These are phyloP conservation scores for Cenchrus fungigraminus DNA, from an alignment of 176 grass and related monocot species.

Conservation along the genomic window DNA sequence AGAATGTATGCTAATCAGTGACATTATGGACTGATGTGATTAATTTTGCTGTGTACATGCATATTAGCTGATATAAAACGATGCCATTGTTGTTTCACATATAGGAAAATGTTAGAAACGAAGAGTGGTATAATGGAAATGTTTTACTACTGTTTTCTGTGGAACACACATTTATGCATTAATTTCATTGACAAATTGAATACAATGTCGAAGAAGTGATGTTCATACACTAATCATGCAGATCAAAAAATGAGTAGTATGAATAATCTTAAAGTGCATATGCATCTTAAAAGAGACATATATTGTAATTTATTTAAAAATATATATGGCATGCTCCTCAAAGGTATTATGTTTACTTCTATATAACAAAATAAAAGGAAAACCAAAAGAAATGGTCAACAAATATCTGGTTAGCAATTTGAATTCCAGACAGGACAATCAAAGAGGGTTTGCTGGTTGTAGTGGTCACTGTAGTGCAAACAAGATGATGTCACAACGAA, in stretches of 20 bases:
- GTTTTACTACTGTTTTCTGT: too few species aligned
- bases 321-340: too few species aligned
- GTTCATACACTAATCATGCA: too few species aligned
- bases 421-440: conserved; percentile 7
- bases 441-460: not conserved
- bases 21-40: not conserved
- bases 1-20: not conserved
- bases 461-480: not conserved
- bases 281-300: too few species aligned
- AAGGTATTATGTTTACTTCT: not conserved
- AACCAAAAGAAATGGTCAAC: not conserved
- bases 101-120: not conserved
- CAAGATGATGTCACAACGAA: not conserved
- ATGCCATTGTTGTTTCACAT: not conserved
- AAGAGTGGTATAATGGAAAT: too few species aligned
- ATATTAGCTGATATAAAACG: not conserved
- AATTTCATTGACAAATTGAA: too few species aligned
- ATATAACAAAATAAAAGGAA: not conserved
- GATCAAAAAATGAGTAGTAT: too few species aligned
- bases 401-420: not conserved
- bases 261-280: too few species aligned
- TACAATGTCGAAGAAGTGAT: too few species aligned
- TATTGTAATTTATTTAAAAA: too few species aligned
- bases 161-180: too few species aligned
- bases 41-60: not conserved